A percentile compares a stretch with the other conserved stretches of the same genome.
phyloP scores from a whole-genome alignment of 768 basidiomycete genomes.

The Coprinopsis sp. region DNA sequence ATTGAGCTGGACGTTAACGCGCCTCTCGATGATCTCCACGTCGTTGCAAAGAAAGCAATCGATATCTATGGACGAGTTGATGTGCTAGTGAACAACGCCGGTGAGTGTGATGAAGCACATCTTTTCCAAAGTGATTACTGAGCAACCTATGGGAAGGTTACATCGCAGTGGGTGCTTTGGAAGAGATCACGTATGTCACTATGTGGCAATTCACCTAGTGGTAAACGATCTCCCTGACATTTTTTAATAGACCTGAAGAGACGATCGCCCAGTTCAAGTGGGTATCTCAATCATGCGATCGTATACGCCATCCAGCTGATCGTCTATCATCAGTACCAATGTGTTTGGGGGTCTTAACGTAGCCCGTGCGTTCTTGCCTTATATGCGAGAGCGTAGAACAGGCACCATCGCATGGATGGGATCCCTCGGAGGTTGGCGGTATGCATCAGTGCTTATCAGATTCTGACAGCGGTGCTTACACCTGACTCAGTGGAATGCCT shows the following conservation, averaged over 20 bases:
- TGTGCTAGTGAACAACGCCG: constrained; percentile 45
- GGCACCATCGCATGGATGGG: constrained; percentile 42
- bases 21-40: constrained; percentile 28
- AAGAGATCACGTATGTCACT: constrained; percentile 27
- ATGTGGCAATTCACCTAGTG: not conserved
- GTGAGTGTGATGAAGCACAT: constrained; percentile 9
- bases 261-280: constrained; percentile 30
- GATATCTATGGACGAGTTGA: constrained; percentile 38
- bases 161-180: constrained; percentile 28
- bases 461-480: not conserved
- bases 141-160: constrained; percentile 22
- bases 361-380: constrained; percentile 41
- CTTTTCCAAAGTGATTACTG: not conserved
- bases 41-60: constrained; percentile 31
- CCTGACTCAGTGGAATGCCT: constrained; percentile 6
- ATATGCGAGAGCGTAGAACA: constrained; percentile 37
- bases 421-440: constrained; percentile 37
- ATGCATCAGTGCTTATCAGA: constrained; percentile 9
- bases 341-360: constrained; percentile 42
- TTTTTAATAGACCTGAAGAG: constrained; percentile 35
- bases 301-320: not conserved
- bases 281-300: no score
- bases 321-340: constrained; percentile 25
- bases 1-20: constrained; percentile 33
- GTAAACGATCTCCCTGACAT: not conserved